A percentile compares a stretch with the other conserved stretches of the same genome.
These are phyloP conservation scores for Emericellopsis atlantica DNA, from an alignment of 2,329 filamentous ascomycete genomes.

Conservation along the genomic window DNA sequence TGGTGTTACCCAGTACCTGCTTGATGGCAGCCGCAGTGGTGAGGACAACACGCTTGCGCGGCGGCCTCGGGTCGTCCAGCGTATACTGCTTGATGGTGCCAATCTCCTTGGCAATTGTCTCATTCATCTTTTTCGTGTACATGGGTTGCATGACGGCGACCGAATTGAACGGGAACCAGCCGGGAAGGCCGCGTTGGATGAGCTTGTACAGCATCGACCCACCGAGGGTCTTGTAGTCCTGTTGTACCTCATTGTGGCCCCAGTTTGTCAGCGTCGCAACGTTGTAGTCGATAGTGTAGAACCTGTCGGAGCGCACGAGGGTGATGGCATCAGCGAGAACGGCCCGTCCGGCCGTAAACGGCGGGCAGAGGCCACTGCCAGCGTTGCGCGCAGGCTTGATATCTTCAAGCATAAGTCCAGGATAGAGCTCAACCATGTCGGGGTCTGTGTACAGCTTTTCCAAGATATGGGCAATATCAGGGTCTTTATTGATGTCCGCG, in stretches of 20 bases:
- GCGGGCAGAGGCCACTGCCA: conserved; percentile 37
- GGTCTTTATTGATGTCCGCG: conserved; percentile 43
- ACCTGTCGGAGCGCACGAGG: conserved; percentile 45
- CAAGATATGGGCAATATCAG: conserved; percentile 40
- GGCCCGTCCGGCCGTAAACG: conserved; percentile 40
- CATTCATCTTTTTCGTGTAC: conserved; percentile 28
- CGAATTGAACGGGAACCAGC: conserved; percentile 29
- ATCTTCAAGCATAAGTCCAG: conserved; percentile 51
- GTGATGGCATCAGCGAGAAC: conserved; percentile 48
- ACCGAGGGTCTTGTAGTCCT: conserved; percentile 22
- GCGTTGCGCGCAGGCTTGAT: conserved; percentile 35
- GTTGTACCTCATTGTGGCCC: conserved; percentile 24
- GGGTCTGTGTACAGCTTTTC: conserved; percentile 49
- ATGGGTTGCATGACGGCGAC: conserved; percentile 31
- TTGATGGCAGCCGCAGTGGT: conserved; percentile 13
- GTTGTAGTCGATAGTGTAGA: conserved; percentile 39
- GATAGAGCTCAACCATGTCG: conserved; percentile 58
- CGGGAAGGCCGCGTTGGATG: conserved; percentile 29
- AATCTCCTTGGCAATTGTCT: conserved; percentile 22
- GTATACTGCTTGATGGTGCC: conserved; percentile 21
- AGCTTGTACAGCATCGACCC: conserved; percentile 32
- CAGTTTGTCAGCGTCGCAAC: conserved; percentile 27
- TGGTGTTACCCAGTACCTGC: conserved; percentile 15
- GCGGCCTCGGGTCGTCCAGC: conserved; percentile 20
- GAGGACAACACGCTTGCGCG: conserved; percentile 14